phyloP scores from a whole-genome alignment of 352 stramenopile genomes.

The Globisporangium rhizosaccharum region DNA sequence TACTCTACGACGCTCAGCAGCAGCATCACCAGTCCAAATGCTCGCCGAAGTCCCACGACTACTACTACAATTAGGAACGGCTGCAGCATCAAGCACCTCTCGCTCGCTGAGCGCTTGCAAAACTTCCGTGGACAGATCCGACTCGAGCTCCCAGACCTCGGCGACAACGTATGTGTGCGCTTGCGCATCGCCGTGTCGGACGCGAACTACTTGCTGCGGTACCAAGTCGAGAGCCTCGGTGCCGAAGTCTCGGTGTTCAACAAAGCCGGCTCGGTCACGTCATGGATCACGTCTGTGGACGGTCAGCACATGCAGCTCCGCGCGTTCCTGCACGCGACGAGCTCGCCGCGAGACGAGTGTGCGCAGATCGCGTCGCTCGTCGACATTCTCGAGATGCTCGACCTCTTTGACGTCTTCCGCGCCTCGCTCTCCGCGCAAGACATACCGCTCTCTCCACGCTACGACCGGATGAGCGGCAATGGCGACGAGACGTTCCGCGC shows the following conservation, averaged over 20 bases:
- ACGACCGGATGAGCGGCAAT: background rate
- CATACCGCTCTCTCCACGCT: constrained; percentile 4
- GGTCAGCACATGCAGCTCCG: constrained; percentile 34
- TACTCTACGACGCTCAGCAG: background rate
- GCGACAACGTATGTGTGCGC: constrained; percentile 11
- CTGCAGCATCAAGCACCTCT: constrained; percentile 17
- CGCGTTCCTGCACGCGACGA: constrained; percentile 16
- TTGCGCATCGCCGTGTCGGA: constrained; percentile 30
- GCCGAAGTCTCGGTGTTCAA: constrained; percentile 43
- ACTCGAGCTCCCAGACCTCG: constrained; percentile 23
- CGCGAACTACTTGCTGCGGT: constrained; percentile 36
- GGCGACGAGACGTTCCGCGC: constrained; percentile 11
- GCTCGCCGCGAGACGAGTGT: constrained; percentile 9
- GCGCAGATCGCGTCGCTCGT: constrained; percentile 32
- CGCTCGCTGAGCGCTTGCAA: constrained; percentile 33
- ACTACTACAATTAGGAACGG: background rate
- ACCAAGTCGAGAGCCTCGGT: constrained; percentile 28
- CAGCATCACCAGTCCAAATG: background rate
- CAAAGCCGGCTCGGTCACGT: constrained; percentile 29
- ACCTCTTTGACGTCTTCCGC: constrained; percentile 39
- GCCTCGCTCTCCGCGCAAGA: constrained; percentile 15
- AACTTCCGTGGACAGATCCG: constrained; percentile 40
- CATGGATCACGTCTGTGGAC: constrained; percentile 40
- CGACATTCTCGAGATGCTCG: constrained; percentile 36
- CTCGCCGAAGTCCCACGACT: background rate